Evolutionary conservation across 1,139 yeast genomes (phyloP).

Genomic region (Candida mesenterica): DNA sequence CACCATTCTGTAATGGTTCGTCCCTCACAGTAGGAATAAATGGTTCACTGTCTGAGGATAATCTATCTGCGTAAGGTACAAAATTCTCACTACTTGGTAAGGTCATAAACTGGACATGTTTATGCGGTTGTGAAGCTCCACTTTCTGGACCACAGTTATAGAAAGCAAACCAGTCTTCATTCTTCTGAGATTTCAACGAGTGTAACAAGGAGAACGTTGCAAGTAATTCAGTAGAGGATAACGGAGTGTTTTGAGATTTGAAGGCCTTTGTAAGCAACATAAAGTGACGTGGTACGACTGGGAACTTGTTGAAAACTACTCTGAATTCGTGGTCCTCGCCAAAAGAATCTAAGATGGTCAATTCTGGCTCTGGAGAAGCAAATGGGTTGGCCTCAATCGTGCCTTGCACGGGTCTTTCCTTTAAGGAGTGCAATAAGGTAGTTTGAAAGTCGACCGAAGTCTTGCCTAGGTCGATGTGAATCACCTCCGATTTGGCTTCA

Average conservation of each 20-base stretch:
- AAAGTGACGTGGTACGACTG: constrained; percentile 77
- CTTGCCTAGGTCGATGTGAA: constrained; percentile 19
- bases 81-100: constrained; percentile 53
- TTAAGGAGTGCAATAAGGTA: constrained; percentile 42
- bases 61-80: constrained; percentile 57
- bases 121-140: constrained; percentile 93
- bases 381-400: constrained; percentile 62
- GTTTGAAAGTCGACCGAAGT: constrained; percentile 25
- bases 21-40: constrained; percentile 51
- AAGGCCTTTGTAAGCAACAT: constrained; percentile 73
- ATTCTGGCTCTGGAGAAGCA: constrained; percentile 71
- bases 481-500: constrained; percentile 23
- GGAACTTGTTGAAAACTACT: constrained; percentile 79
- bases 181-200: constrained; percentile 21
- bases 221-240: constrained; percentile 64
- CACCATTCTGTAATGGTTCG: constrained; percentile 61
- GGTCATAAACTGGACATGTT: constrained; percentile 82
- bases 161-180: constrained; percentile 60
- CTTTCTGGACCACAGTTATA: constrained; percentile 85
- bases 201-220: constrained; percentile 55
- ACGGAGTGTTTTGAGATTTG: constrained; percentile 68
- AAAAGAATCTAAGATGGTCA: constrained; percentile 58
- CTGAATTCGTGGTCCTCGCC: constrained; percentile 51
- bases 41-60: constrained; percentile 47
- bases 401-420: constrained; percentile 56